Evolutionary conservation across 192 early-diverging fungal species (phyloP).

Genomic region (Podochytrium sp.): DNA sequence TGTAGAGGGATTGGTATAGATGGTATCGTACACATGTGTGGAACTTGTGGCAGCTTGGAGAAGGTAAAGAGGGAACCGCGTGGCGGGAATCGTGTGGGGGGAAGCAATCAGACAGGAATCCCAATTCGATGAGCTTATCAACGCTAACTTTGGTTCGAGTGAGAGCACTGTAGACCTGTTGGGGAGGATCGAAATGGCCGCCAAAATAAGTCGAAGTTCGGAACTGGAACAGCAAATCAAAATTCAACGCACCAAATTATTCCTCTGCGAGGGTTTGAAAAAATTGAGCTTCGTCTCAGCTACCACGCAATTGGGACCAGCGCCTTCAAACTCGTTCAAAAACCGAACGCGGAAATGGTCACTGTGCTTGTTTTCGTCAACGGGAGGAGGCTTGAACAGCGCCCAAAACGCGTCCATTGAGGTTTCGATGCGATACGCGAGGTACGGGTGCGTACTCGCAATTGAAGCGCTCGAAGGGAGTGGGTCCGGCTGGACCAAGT

Average conservation of each 20-base stretch:
- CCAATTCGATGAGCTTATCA: neutral
- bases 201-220: neutral
- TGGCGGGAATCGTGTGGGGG: neutral
- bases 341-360: conserved; percentile 3
- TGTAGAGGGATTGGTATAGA: neutral
- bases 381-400: neutral
- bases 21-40: conserved; percentile 16
- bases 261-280: conserved; percentile 19
- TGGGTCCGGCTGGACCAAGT: neutral
- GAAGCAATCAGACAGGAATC: neutral
- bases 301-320: neutral
- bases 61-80: neutral
- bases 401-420: neutral
- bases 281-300: neutral
- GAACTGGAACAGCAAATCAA: too few species aligned
- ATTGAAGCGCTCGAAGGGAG: neutral
- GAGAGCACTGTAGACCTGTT: neutral
- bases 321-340: conserved; percentile 1
- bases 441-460: neutral
- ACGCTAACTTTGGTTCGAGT: neutral
- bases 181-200: neutral
- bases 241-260: conserved; percentile 13
- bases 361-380: neutral
- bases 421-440: neutral
- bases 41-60: neutral